Percentiles rank a stretch among this genome's conserved stretches.
These are phyloP conservation scores for Allium cepa DNA, from an alignment of 106 monocot species.

Conservation along the genomic window DNA sequence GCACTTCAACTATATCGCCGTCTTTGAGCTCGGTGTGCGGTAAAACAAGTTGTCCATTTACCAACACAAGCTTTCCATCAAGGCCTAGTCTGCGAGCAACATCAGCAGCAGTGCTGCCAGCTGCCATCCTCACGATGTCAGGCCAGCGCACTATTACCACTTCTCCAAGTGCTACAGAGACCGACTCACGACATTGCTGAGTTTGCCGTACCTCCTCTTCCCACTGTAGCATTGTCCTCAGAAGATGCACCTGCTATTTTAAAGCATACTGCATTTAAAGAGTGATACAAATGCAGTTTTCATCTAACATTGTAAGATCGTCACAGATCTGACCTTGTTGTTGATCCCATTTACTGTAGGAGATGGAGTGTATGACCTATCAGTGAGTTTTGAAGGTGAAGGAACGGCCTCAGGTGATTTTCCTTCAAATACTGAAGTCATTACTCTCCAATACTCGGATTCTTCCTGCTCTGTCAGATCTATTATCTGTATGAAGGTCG, in stretches of 20 bases:
- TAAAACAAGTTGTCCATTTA: slow-evolving; percentile 75
- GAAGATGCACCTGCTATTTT: slow-evolving; percentile 51
- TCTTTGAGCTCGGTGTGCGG: slow-evolving; percentile 87
- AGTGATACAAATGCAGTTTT: neutral
- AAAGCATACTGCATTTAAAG: neutral
- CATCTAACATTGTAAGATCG: neutral
- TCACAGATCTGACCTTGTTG: slow-evolving; percentile 60
- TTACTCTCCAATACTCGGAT: slow-evolving; percentile 69
- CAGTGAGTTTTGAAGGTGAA: slow-evolving; percentile 20
- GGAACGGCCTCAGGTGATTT: slow-evolving; percentile 36
- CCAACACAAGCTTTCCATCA: slow-evolving; percentile 64
- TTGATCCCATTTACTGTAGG: slow-evolving; percentile 38
- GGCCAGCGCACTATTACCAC: slow-evolving; percentile 87
- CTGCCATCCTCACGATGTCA: slow-evolving; percentile 71
- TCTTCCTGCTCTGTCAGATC: slow-evolving; percentile 76
- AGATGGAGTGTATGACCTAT: slow-evolving; percentile 21
- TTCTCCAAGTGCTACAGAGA: slow-evolving; percentile 32
- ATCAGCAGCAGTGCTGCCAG: slow-evolving; percentile 87
- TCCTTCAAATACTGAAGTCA: slow-evolving; percentile 83
- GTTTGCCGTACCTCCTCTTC: slow-evolving; percentile 65
- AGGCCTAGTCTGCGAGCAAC: slow-evolving; percentile 67
- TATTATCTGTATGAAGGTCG: slow-evolving; percentile 93
- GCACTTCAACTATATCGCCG: slow-evolving; percentile 92
- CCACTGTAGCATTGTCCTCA: slow-evolving; percentile 97
- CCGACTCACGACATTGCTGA: slow-evolving; percentile 4